Base-by-base conservation (phyloP, 2,329 filamentous ascomycete genomes). In the Colletotrichum phormii region DNA sequence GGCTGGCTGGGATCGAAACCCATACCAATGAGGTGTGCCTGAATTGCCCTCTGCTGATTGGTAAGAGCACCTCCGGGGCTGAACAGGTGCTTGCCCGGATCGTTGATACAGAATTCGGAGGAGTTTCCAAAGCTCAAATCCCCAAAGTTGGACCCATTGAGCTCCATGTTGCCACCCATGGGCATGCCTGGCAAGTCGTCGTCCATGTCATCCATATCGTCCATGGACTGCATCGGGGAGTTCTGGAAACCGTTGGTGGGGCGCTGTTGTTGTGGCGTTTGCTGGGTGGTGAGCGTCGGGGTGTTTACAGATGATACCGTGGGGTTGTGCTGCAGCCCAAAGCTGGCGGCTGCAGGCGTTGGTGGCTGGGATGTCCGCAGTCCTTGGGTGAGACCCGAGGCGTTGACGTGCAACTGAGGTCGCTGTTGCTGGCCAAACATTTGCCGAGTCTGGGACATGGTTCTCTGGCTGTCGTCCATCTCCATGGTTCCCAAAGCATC, bases 251-350 rank as follows among this genome's bases (percentile, higher is more conserved):
- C 60, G 11, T 75, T 65, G 33, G 62, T 51, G 77, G 79, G 46
- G n/a, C 60, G 71, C 70, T 84, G 80, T 64, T 84, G 90, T 76
- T 87, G 87, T 73, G 86, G 89, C 54, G 90, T 88, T 42, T 94
- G 92, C 75, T 95, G 92, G 1, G 94, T 94, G 72, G 93, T 93
- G 71, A 98, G 88, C 0, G 95, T 97, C 0, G 96, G 96, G 0
- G 96, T 98, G 82, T 98, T 98, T 67, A 98, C 96, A 4, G 95
- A 98, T 3, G 97, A 99, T 22, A 98, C 96, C 1, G 95, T 98
- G 18, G 96, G 96, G 81, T 98, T 98, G 81, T 97, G 95, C 80
- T 95, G 93, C 76, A 97, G 91, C 62, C 92, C 92, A 78, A 96
- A 95, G 77, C 89, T 91, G 59, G 92, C 90, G 31, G 94, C 88